These are phyloP conservation scores for Diutina pseudorugosa DNA, from an alignment of 1,139 yeast genomes.

Conservation along the genomic window DNA sequence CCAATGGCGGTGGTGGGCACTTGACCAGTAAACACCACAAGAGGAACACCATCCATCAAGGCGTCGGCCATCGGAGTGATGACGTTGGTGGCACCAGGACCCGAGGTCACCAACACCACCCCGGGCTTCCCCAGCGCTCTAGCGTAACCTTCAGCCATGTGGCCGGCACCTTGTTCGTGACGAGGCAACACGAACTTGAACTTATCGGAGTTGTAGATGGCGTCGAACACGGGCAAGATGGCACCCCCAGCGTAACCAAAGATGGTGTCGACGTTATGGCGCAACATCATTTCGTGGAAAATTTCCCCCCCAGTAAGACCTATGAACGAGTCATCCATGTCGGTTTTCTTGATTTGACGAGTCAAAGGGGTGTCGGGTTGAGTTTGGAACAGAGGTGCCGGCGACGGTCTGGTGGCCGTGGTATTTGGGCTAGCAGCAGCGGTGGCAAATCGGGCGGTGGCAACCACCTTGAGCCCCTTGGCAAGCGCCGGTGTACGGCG, in stretches of 20 bases:
- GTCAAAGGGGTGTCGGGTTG: neutral
- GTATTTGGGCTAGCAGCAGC: neutral
- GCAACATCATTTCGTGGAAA: constrained; percentile 96
- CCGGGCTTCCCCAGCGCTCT: constrained; percentile 96
- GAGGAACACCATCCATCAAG: constrained; percentile 90
- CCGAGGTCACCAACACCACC: constrained; percentile 93
- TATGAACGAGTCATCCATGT: constrained; percentile 76
- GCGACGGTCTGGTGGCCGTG: neutral
- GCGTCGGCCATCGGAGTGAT: constrained; percentile 98
- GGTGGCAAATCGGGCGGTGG: constrained; percentile 3
- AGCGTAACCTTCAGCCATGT: constrained; percentile 99
- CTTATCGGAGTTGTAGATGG: constrained; percentile 81
- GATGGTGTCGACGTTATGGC: constrained; percentile 89
- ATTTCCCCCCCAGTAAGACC: constrained; percentile 97
- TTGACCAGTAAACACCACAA: constrained; percentile 97
- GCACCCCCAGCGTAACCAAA: constrained; percentile 99
- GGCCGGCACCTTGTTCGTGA: constrained; percentile 99
- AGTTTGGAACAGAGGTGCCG: neutral
- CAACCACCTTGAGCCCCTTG: neutral
- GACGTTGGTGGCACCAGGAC: constrained; percentile 98
- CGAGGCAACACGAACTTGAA: constrained; percentile 88
- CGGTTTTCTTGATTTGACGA: constrained; percentile 6
- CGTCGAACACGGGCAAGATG: constrained; percentile 93
- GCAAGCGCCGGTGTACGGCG: constrained; percentile 3
- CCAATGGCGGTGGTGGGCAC: constrained; percentile 94